phyloP scores from a whole-genome alignment of 306 rosid species.

The Quercus dentata region DNA sequence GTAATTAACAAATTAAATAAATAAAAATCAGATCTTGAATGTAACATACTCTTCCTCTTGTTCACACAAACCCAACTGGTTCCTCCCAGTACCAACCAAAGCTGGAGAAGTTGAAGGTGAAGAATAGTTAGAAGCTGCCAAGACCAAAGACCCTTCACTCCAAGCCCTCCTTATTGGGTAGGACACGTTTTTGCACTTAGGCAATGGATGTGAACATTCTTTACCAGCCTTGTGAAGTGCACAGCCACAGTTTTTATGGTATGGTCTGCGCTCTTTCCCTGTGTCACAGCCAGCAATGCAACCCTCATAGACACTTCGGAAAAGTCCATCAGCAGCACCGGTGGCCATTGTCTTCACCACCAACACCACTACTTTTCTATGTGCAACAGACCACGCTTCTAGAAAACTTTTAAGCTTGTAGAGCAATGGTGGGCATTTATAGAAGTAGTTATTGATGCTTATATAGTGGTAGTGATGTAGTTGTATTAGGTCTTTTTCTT shows the following conservation, averaged over 20 bases:
- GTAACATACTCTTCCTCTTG: constrained; percentile 3
- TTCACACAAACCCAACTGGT: constrained; percentile 5
- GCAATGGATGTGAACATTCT: not conserved
- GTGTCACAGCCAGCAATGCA: not conserved
- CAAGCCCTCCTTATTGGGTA: constrained; percentile 40
- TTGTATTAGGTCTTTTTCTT: no score
- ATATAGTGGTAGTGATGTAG: not conserved
- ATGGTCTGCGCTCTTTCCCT: not conserved
- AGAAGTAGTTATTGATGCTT: not conserved
- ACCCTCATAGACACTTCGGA: constrained; percentile 8
- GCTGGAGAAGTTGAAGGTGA: constrained; percentile 21
- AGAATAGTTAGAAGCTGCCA: constrained; percentile 12
- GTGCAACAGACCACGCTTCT: not conserved
- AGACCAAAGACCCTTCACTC: constrained; percentile 37
- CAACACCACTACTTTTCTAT: not conserved
- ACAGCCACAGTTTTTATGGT: not conserved
- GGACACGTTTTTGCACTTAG: constrained; percentile 9
- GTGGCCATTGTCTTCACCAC: not conserved
- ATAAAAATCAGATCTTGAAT: constrained; percentile 16
- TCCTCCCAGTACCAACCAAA: not conserved
- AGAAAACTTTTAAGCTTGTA: not conserved
- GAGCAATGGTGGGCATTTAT: not conserved
- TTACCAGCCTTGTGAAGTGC: not conserved
- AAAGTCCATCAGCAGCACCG: constrained; percentile 22
- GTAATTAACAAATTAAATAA: not conserved